phyloP scores from a whole-genome alignment of 2,329 filamentous ascomycete species.

The Lithohypha guttulata region DNA sequence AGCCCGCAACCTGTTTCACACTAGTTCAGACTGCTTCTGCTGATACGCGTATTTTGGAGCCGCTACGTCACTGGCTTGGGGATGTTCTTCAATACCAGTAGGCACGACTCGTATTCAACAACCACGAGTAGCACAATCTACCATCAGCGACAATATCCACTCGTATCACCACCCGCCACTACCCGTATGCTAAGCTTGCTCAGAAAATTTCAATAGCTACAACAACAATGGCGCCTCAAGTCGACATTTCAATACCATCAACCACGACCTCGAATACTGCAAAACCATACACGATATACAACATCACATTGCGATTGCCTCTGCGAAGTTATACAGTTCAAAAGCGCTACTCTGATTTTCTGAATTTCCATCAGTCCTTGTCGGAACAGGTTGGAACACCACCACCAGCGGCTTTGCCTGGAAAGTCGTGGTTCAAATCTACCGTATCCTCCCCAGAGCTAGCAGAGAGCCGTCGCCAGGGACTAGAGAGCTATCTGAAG shows the following conservation, averaged over 20 bases:
- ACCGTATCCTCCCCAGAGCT: constrained; percentile 46
- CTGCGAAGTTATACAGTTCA: constrained; percentile 47
- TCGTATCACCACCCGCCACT: too few relatives aligned
- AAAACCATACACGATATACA: constrained; percentile 51
- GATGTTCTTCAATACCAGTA: too few relatives aligned
- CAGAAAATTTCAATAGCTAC: too few relatives aligned
- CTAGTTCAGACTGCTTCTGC: neutral
- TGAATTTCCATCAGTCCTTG: constrained; percentile 43
- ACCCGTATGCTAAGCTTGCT: too few relatives aligned
- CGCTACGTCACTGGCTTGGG: too few relatives aligned
- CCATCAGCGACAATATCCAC: too few relatives aligned
- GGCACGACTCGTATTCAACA: too few relatives aligned
- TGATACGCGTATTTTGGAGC: constrained; percentile 5
- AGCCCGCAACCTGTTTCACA: too few relatives aligned
- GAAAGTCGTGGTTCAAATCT: constrained; percentile 50
- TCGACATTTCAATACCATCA: constrained; percentile 41
- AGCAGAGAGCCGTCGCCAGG: constrained; percentile 46
- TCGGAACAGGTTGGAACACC: constrained; percentile 39
- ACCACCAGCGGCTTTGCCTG: constrained; percentile 45
- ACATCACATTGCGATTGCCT: constrained; percentile 50
- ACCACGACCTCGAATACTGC: constrained; percentile 36
- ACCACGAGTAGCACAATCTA: too few relatives aligned
- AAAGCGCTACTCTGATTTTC: constrained; percentile 57
- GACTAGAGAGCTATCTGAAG: constrained; percentile 48
- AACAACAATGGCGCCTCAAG: constrained; percentile 30